Evolutionary conservation across 495 filamentous ascomycete species (phyloP).

Genomic region (Aspergillus haitiensis): DNA sequence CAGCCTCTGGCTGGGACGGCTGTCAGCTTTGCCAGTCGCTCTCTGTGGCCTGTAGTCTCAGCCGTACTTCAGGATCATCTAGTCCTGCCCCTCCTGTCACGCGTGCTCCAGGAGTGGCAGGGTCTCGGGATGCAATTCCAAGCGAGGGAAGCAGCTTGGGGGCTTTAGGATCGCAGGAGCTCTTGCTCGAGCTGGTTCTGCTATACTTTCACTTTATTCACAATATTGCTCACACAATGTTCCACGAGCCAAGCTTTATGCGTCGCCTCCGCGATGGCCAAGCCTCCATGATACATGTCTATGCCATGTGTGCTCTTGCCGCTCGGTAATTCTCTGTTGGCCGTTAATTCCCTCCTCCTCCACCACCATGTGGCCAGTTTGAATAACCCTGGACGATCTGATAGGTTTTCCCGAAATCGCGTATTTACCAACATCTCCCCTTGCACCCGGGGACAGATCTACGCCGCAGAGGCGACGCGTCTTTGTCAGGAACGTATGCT

Average conservation of each 20-base stretch:
- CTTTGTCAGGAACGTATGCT: constrained; percentile 15
- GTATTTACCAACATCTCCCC: constrained; percentile 17
- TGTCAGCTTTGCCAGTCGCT: constrained; percentile 23
- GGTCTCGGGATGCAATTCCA: neutral
- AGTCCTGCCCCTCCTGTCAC: neutral
- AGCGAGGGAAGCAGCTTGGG: neutral
- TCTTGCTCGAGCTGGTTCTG: constrained; percentile 19
- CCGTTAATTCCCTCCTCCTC: too few relatives aligned
- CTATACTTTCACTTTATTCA: constrained; percentile 33
- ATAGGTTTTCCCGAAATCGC: constrained; percentile 24
- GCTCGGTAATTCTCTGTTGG: constrained; percentile 20
- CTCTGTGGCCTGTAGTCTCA: constrained; percentile 18
- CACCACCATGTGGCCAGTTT: neutral
- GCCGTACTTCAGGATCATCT: neutral
- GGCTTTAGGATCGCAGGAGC: constrained; percentile 1
- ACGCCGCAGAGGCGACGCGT: constrained; percentile 16
- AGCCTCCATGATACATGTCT: constrained; percentile 22
- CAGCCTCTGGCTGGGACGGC: constrained; percentile 10
- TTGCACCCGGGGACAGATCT: constrained; percentile 21
- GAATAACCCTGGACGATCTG: neutral
- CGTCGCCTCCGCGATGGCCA: constrained; percentile 20
- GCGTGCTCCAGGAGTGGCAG: neutral
- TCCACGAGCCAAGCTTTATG: constrained; percentile 27
- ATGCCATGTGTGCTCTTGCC: constrained; percentile 29
- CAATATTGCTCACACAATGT: constrained; percentile 29